Conservation (phyloP, 192 early-diverging fungal genomes). For the Pilobolus umbonatus region DNA sequence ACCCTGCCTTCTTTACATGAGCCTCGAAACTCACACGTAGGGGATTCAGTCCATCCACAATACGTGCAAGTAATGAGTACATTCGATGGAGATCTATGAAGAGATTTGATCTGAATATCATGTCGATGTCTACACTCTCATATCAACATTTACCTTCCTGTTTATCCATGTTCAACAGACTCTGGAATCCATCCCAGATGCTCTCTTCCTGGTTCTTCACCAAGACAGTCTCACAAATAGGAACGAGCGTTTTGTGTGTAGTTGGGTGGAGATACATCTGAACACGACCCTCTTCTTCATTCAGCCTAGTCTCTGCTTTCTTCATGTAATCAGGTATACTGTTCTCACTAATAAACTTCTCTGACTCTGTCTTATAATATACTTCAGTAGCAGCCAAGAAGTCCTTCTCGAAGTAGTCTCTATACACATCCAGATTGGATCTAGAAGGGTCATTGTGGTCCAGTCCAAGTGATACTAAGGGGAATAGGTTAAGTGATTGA, state of each 20-base stretch:
- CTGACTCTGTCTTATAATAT: constrained; percentile 88
- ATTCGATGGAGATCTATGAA: constrained; percentile 60
- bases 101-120: neutral
- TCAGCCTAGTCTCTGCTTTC: constrained; percentile 74
- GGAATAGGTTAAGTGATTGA: neutral
- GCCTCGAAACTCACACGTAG: constrained; percentile 71
- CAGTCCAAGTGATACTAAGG: constrained; percentile 72
- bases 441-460: constrained; percentile 76
- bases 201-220: constrained; percentile 79
- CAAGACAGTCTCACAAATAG: constrained; percentile 79
- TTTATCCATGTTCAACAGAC: constrained; percentile 82
- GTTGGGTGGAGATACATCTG: constrained; percentile 82
- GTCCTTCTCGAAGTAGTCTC: constrained; percentile 78
- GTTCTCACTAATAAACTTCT: constrained; percentile 87
- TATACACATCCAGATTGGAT: constrained; percentile 84
- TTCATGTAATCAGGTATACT: constrained; percentile 94
- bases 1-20: constrained; percentile 75
- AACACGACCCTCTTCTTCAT: constrained; percentile 83
- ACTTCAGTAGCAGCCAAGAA: constrained; percentile 76
- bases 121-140: neutral
- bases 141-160: constrained; percentile 48
- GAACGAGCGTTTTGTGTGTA: constrained; percentile 73
- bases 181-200: constrained; percentile 89
- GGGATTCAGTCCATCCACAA: constrained; percentile 79
- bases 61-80: constrained; percentile 68